These are phyloP conservation scores for Nasturtium officinale DNA, from an alignment of 345 rosid species.

Conservation along the genomic window DNA sequence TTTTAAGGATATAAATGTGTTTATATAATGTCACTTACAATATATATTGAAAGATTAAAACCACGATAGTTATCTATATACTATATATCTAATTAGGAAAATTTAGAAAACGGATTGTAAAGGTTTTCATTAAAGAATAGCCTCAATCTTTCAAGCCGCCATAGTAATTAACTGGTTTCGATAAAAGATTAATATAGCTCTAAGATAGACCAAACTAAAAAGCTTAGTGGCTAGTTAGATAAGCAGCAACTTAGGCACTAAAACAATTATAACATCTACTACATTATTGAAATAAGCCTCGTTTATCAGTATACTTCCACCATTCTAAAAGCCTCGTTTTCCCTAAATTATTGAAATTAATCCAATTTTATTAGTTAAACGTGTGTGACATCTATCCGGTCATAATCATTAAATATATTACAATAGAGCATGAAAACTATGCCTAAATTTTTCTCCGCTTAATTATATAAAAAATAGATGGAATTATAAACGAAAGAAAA, in stretches of 20 bases:
- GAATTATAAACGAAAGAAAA: too few relatives aligned
- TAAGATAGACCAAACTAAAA: slow-evolving; percentile 16
- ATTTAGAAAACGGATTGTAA: background rate
- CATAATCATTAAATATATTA: background rate
- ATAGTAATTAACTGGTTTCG: slow-evolving; percentile 21
- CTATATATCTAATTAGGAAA: background rate
- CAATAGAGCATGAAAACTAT: background rate
- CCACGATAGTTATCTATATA: slow-evolving; percentile 12
- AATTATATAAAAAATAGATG: too few relatives aligned
- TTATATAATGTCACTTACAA: slow-evolving; percentile 20
- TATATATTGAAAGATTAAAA: slow-evolving; percentile 5
- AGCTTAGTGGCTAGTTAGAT: slow-evolving; percentile 40
- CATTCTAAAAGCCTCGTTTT: background rate
- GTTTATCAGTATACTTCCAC: too few relatives aligned
- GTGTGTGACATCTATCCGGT: background rate
- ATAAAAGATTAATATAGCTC: slow-evolving; percentile 13
- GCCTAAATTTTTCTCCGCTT: too few relatives aligned
- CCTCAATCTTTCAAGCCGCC: slow-evolving; percentile 30
- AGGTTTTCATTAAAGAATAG: slow-evolving; percentile 27
- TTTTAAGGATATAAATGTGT: slow-evolving; percentile 15
- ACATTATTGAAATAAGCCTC: too few relatives aligned
- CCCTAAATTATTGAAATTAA: background rate
- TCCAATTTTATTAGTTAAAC: slow-evolving; percentile 1
- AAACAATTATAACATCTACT: slow-evolving; percentile 19
- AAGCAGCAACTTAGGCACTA: slow-evolving; percentile 38